phyloP scores from a whole-genome alignment of 148 eudicot species.

The Gaultheria prostrata region DNA sequence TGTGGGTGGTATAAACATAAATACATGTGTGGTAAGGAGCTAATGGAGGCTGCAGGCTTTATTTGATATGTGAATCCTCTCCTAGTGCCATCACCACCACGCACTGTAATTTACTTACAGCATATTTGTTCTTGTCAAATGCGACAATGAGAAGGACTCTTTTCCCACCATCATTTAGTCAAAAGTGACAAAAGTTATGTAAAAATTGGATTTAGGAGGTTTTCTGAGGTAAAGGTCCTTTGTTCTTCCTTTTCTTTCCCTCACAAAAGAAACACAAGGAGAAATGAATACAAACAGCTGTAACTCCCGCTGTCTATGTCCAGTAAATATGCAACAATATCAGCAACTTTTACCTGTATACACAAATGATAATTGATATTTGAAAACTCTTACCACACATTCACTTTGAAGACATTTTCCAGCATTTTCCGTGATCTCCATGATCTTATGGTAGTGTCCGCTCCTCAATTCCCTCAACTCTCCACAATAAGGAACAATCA shows the following conservation, averaged over 20 bases:
- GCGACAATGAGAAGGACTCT: not conserved
- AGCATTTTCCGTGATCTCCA: constrained; percentile 82
- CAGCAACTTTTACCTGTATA: not conserved
- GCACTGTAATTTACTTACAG: not conserved
- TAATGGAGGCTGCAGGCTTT: too few relatives aligned
- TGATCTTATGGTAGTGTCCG: constrained; percentile 72
- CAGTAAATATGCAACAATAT: not conserved
- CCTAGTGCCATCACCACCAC: not conserved
- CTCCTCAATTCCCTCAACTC: constrained; percentile 80
- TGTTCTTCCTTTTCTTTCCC: too few relatives aligned
- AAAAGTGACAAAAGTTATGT: too few relatives aligned
- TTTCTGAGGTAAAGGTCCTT: not conserved
- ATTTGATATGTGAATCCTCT: too few relatives aligned
- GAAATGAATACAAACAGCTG: not conserved
- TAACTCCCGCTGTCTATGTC: not conserved
- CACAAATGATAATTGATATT: too few relatives aligned
- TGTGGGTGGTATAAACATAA: too few relatives aligned
- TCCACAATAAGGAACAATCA: constrained; percentile 84
- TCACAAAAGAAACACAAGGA: not conserved
- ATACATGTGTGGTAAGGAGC: too few relatives aligned
- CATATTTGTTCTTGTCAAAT: not conserved
- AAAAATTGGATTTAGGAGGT: too few relatives aligned
- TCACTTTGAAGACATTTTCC: constrained; percentile 82
- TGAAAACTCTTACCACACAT: constrained; percentile 54
- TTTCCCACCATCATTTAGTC: too few relatives aligned